phyloP scores from a whole-genome alignment of 1,284 basidiomycete species.

The Inonotus hispidus region DNA sequence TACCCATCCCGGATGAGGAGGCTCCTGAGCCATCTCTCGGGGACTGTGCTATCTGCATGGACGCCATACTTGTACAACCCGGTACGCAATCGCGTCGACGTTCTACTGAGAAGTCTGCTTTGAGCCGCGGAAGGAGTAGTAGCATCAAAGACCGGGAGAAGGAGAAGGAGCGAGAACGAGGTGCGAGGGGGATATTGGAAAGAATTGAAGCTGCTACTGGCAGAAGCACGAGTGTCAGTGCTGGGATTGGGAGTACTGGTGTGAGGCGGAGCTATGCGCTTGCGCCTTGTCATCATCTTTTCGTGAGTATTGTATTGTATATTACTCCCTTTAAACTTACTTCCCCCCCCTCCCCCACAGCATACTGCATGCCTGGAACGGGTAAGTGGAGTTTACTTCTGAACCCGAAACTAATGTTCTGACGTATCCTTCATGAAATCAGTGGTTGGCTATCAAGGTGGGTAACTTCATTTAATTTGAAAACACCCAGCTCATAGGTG shows the following conservation, averaged over 20 bases:
- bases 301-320: conserved; percentile 46
- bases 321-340: conserved; percentile 4
- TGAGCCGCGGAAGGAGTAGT: conserved; percentile 24
- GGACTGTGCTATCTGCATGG: conserved; percentile 91
- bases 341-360: conserved; percentile 30
- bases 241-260: conserved; percentile 31
- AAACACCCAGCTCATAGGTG: neutral
- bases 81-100: conserved; percentile 29
- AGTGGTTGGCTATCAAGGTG: conserved; percentile 91
- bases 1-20: conserved; percentile 69
- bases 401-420: conserved; percentile 20
- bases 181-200: conserved; percentile 40
- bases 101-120: conserved; percentile 21
- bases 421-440: conserved; percentile 17
- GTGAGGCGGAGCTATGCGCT: conserved; percentile 72
- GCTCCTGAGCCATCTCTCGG: conserved; percentile 67
- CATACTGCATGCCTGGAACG: conserved; percentile 82
- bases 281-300: conserved; percentile 85
- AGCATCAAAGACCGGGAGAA: conserved; percentile 28
- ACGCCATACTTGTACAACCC: conserved; percentile 58
- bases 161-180: conserved; percentile 27
- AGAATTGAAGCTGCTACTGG: conserved; percentile 11
- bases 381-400: conserved; percentile 32
- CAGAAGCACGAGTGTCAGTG: conserved; percentile 31
- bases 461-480: neutral